These are phyloP conservation scores for Microcos paniculata DNA, from an alignment of 345 rosid genomes.

Conservation along the genomic window DNA sequence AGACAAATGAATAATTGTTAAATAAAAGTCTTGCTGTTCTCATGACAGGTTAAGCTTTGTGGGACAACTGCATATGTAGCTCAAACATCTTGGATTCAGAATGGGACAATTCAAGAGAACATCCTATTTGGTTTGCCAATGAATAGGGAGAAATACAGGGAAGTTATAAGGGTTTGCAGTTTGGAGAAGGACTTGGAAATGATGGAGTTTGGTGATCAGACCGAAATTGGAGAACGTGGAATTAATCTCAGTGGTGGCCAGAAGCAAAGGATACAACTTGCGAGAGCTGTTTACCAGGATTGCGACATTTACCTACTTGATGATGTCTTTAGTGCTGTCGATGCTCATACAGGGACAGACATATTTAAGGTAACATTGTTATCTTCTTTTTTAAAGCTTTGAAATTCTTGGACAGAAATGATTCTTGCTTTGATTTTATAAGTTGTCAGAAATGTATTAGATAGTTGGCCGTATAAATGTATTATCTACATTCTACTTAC, in stretches of 20 bases:
- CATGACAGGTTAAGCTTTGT: slow-evolving; percentile 63
- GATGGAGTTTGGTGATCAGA: slow-evolving; percentile 96
- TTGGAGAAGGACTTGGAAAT: slow-evolving; percentile 80
- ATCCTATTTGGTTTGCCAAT: slow-evolving; percentile 86
- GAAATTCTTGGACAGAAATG: not conserved
- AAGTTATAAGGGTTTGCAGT: slow-evolving; percentile 74
- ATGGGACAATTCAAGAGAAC: slow-evolving; percentile 82
- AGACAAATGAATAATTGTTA: not conserved
- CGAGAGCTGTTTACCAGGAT: slow-evolving; percentile 91
- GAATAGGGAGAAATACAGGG: slow-evolving; percentile 53
- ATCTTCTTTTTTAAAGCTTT: not conserved
- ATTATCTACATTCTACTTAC: not conserved
- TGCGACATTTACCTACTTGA: slow-evolving; percentile 86
- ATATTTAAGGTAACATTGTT: slow-evolving; percentile 65
- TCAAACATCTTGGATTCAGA: slow-evolving; percentile 94
- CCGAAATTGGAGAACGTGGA: slow-evolving; percentile 96
- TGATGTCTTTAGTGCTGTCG: slow-evolving; percentile 94
- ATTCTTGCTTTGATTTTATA: not conserved
- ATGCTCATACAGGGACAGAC: slow-evolving; percentile 95
- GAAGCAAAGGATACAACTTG: slow-evolving; percentile 94
- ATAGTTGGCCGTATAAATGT: not conserved
- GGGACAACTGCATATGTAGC: slow-evolving; percentile 92
- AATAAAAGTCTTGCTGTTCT: not conserved
- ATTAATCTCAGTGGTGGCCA: slow-evolving; percentile 98
- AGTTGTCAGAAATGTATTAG: not conserved